Evolutionary conservation across 805 yeast species (phyloP), one percentile per base, ranked within the genome.

Genomic region (Zygoascus tannicola): DNA sequence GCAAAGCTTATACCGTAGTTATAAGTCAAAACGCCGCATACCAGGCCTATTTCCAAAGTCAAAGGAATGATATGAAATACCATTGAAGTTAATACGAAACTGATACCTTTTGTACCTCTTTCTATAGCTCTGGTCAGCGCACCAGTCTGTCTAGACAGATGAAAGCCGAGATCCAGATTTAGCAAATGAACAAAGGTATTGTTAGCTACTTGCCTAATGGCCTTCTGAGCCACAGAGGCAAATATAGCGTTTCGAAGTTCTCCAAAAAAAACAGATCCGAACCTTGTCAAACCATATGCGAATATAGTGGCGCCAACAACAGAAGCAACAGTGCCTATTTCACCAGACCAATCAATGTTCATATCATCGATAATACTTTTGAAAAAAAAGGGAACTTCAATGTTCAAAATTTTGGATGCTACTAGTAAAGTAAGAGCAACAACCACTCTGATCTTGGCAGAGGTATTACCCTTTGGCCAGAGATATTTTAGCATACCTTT

Each of bases 61-160:
- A 90, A 83, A 5, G 98, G 98, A 28, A 90, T 69, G 32, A 92
- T 88, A 60, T 92, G 97, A 68, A 92, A 90, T n/a, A 92, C 95
- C 95, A 90, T 85, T 2, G 97, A 95, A 32, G 85, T 78, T 38
- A 92, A 68, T 4, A 92, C 97, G 55, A 84, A 88, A 10, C 94
- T 81, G 43, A 92, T 90, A 67, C 98, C 98, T 56, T 92, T 90
- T 1, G 97, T 90, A 62, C 98, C 98, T 51, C 98, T 71, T 57
- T 92, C 98, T 56, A 92, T 92, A 1, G 97, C 97, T 49, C 98
- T 71, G 0, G 97, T 90, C 28, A 92, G 65, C 0, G 96, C 97
- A 52, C 98, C 98, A 0, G 98, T 92, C 62, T 92, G 97, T 53
- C 88, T 72, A 8, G 90, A 73, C 34, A 92, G 65, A 62, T 92